Evolutionary conservation across 2,329 filamentous ascomycete species (phyloP), one percentile per base, ranked within the genome.

Genomic region (Teratosphaeria destructans): DNA sequence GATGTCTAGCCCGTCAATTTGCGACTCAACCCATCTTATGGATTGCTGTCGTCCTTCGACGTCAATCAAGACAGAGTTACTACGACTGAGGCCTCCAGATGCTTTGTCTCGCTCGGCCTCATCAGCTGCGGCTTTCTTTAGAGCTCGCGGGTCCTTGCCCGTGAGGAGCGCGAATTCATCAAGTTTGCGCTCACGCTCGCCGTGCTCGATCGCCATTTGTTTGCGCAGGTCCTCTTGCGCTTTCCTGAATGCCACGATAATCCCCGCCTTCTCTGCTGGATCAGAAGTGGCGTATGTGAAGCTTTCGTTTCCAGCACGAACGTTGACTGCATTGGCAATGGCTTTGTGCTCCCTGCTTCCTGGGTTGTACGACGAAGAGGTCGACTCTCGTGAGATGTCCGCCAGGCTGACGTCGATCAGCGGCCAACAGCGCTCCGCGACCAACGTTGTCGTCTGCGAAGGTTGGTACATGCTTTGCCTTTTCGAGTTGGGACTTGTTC

Each of bases 31-130:
- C 90, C 90, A 96, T 57, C 93, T 88, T 54, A 99, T 81, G 71
- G 94, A 96, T 71, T 97, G 90, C 73, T 96, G 92, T 69, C 95
- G 95, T 55, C 94, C 94, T 68, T 97, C 94, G 14, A 96, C 90
- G 68, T 99, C 94, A 65, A 99, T 92, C 59, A 96, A 83, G 76
- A 96, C 88, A 62, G 67, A 69, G 52, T 67, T 68, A 52, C 67
- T 69, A 34, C 70, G 61, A 29, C 60, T 64, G 19, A 72, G 58
- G 19, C 63, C 62, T 27, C 49, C 57, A 23, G 52, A 59, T 14
- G 59, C 57, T 14, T 64, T 60, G 23, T 66, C 61, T 2, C 59
- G 59, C 80, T 83, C 19, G 77, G 77, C 85, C 1, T 70, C 73
- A 5, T 75, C 73, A 19, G 68, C 70, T 47, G 32, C 55, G 14